phyloP scores from a whole-genome alignment of 768 basidiomycete genomes.

The Tulasnella calospora region DNA sequence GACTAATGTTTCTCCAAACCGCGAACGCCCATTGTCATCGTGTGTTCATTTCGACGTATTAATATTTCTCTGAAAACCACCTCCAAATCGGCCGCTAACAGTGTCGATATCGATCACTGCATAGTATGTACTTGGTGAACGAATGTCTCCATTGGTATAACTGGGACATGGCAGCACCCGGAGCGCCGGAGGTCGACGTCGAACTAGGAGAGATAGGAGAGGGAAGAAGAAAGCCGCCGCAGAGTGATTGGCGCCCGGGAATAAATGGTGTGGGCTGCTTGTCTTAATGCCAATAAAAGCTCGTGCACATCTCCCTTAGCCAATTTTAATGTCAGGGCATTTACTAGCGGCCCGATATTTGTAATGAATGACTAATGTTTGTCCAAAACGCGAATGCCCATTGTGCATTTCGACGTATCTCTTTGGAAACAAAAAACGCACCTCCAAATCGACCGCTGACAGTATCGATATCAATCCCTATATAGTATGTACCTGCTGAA shows the following conservation, averaged over 20 bases:
- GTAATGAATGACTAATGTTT: background rate
- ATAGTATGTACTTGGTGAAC: background rate
- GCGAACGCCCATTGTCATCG: no score
- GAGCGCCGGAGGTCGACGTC: no score
- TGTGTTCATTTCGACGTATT: background rate
- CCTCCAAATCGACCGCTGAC: background rate
- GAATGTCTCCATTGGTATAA: background rate
- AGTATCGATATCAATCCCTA: background rate
- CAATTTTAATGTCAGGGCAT: background rate
- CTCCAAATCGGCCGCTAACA: background rate
- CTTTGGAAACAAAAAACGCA: background rate
- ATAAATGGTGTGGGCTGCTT: no score
- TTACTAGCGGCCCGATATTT: background rate
- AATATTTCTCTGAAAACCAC: no score
- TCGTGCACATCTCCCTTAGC: no score
- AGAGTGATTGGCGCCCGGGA: no score
- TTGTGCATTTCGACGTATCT: background rate
- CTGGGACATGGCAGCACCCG: no score
- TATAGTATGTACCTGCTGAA: background rate
- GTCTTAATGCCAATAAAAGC: no score
- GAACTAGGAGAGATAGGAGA: no score
- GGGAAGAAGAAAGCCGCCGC: no score
- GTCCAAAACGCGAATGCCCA: background rate
- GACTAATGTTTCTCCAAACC: background rate
- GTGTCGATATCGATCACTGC: background rate